These are phyloP conservation scores for Glarea lozoyensis DNA, from an alignment of 495 filamentous ascomycete genomes.

Conservation along the genomic window DNA sequence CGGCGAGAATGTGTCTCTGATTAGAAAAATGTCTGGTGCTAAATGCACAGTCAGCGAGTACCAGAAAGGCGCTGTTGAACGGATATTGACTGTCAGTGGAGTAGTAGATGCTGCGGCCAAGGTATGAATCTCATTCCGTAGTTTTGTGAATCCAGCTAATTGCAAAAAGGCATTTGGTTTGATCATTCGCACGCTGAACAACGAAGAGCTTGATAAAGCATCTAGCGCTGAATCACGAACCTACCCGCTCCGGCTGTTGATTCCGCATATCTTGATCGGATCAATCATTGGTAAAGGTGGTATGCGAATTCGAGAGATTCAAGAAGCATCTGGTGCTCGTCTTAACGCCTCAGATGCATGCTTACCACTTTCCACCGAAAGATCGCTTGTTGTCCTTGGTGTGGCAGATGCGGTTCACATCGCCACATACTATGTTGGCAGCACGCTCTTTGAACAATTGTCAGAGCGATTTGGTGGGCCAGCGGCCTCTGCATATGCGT, in stretches of 20 bases:
- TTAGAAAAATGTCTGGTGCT: constrained; percentile 81
- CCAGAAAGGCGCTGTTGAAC: constrained; percentile 88
- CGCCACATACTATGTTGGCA: constrained; percentile 95
- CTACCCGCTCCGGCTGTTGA: constrained; percentile 88
- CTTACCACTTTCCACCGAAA: constrained; percentile 86
- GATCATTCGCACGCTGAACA: constrained; percentile 96
- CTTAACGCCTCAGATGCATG: constrained; percentile 95
- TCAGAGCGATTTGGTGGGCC: constrained; percentile 94
- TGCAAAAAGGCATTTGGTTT: constrained; percentile 78
- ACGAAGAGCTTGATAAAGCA: constrained; percentile 77
- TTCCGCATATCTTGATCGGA: constrained; percentile 94
- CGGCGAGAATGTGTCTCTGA: constrained; percentile 95
- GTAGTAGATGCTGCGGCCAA: constrained; percentile 94
- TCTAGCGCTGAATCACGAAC: constrained; percentile 93
- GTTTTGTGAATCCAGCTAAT: constrained; percentile 11
- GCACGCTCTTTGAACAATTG: constrained; percentile 90
- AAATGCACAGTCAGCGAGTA: constrained; percentile 99
- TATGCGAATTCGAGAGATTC: constrained; percentile 93
- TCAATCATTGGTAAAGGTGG: constrained; percentile 98
- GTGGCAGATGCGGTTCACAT: constrained; percentile 95
- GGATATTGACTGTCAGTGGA: constrained; percentile 94
- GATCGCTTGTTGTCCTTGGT: constrained; percentile 88
- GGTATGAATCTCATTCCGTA: constrained; percentile 39
- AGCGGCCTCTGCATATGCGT: constrained; percentile 92
- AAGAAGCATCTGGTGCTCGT: constrained; percentile 92